Evolutionary conservation across 768 basidiomycete genomes (phyloP).

Genomic region (Tricholoma furcatifolium): DNA sequence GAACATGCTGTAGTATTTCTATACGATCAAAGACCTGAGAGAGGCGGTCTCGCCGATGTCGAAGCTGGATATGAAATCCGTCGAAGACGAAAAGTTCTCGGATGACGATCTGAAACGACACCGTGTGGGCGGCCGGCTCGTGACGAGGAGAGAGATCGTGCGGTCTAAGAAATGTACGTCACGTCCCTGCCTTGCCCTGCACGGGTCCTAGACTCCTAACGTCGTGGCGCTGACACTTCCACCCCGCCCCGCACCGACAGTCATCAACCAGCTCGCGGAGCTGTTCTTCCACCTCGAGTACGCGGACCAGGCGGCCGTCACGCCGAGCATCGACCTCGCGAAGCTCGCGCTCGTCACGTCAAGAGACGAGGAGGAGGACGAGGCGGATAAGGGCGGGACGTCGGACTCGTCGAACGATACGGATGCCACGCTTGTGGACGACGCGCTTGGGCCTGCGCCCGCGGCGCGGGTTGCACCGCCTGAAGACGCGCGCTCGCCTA

Average conservation of each 20-base stretch:
- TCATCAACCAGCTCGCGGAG: slow-evolving; percentile 75
- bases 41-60: slow-evolving; percentile 67
- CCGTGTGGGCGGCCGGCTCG: slow-evolving; percentile 83
- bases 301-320: slow-evolving; percentile 63
- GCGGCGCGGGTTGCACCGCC: no score
- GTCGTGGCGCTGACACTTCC: slow-evolving; percentile 10
- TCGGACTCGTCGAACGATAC: slow-evolving; percentile 84
- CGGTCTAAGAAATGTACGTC: slow-evolving; percentile 81
- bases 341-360: slow-evolving; percentile 90
- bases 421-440: slow-evolving; percentile 86
- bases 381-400: slow-evolving; percentile 69
- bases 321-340: slow-evolving; percentile 83
- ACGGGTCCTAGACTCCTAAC: background rate
- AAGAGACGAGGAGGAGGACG: slow-evolving; percentile 87
- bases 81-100: slow-evolving; percentile 70
- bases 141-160: slow-evolving; percentile 77
- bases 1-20: slow-evolving; percentile 69
- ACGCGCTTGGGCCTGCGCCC: slow-evolving; percentile 48
- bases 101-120: slow-evolving; percentile 82
- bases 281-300: slow-evolving; percentile 79
- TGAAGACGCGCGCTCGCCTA: slow-evolving; percentile 27
- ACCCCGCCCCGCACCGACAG: slow-evolving; percentile 45
- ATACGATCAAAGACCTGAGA: slow-evolving; percentile 90
- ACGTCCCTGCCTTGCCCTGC: no score
- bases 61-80: slow-evolving; percentile 48